Base-by-base conservation (phyloP, 108 stramenopile genomes). In the Fragilaria radians region DNA sequence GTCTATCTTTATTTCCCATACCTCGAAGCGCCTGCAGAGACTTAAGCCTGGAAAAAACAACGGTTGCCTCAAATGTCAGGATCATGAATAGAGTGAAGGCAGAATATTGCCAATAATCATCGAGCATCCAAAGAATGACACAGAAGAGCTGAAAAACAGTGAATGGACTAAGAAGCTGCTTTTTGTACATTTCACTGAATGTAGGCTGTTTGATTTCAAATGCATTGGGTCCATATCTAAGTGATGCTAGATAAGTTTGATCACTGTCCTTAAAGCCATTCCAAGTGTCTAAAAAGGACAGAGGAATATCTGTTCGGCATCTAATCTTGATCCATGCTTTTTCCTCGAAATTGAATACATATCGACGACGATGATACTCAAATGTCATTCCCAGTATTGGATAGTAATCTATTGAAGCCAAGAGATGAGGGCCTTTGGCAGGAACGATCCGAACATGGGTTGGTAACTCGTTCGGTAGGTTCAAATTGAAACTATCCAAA, bases 61-160 rank as follows among this genome's bases (percentile, higher is more conserved):
- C 92, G 1, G 94, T 95, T 1, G 80, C 94, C 67, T 98, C 96
- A 59, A 96, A 97, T 5, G 72, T 72, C 19, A 95, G 66, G 31
- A 98, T 91, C 92, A 95, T 96, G 52, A 95, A 90, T 17, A 98
- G 77, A 3, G 82, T 93, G 71, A 96, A 98, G 46, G 86, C 78
- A 28, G 79, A 82, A 63, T 94, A 95, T 58, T 86, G 80, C 93
- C 96, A 95, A 82, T 93, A 97, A 50, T 93, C 86, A 72, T 98
- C 97, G 59, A 98, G 72, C 75, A 94, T 76, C 96, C 97, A 98
- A 27, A 98, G 63, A 1, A 93, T 62, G 32, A 88, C 88, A 57
- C 85, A 89, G 63, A 93, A 95, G 11, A 95, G 65, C 76, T 95
- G 96, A 72, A 97, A 97, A 18, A 95, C 92, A 0, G 90, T 90